Base-by-base conservation (phyloP, 1,139 yeast genomes). In the Sugiyamaella xylanicola region DNA sequence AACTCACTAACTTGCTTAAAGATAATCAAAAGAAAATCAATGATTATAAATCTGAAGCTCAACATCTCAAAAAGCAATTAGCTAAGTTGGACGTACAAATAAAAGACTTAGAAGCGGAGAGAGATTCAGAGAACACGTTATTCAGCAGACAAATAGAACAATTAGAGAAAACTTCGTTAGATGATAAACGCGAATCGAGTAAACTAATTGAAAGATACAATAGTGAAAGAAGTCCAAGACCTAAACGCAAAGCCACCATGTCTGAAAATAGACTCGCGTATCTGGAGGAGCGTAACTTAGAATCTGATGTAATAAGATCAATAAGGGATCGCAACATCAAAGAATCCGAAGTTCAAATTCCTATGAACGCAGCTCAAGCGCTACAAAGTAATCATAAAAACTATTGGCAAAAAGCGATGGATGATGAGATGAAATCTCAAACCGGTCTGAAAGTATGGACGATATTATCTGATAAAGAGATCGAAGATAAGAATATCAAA, bases 321-420 rank as follows among this genome's bases (percentile, higher is more conserved):
- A 25, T 25, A 5, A n/a, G 11, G 7, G n/a, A 36, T n/a, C 13
- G 7, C 5, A 5, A 36, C 5, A 36, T 36, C 13, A n/a, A n/a
- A 16, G n/a, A 16, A 13, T n/a, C 17, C 19, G 40, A 36, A 7
- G 40, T 36, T 7, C 7, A 5, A 5, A 16, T 36, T 36, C 40
- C 40, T 5, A 36, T 36, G 48, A 43, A 9, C n/a, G 29, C 20
- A 16, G 4, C 16, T 21, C 36, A 43, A 21, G 48, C 48, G 17
- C 19, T 21, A 16, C 5, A 22, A 16, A 22, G 36, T 13, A 16
- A 9, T 7, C 21, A 15, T 21, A 16, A 4, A 4, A 15, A 19
- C 4, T 4, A 43, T 13, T 43, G 48, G 48, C 35, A 43, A 7
- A 5, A 43, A n/a, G 48, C 48, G 13, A 22, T 43, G 35, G 29